Base-by-base conservation (phyloP, 1,284 basidiomycete genomes). In the Sanghuangporus sanghuang region DNA sequence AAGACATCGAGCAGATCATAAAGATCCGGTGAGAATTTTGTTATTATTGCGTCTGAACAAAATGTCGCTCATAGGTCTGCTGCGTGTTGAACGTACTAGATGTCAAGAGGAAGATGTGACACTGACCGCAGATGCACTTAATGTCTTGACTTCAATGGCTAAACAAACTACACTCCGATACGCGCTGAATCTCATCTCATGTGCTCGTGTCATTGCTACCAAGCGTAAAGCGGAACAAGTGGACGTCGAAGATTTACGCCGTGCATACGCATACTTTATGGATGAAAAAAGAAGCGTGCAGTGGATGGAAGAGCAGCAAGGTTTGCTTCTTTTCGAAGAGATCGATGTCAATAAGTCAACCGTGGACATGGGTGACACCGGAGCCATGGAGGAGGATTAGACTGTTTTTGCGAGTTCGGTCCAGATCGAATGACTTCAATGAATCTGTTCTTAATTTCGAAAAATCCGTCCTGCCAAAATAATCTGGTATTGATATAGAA, bases 91-190 rank as follows among this genome's bases (percentile, higher is more conserved):
- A 42, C n/a, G 8, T 46, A 7, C 6, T 70, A 94, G 94, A 66
- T 95, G 93, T 68, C 89, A 96, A 75, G 96, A 99, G 75, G 96
- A 99, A 76, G 96, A 99, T 70, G 96, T 98, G 9, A 85, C 85
- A n/a, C 81, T 98, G 27, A 82, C 87, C 2, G 71, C 83, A 1
- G 89, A 90, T 40, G 95, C 95, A 0, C 75, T 89, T 38, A 81
- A 83, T 44, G 89, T 95, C 18, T 80, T 98, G 35, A 92, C 92
- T 1, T 84, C 86, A 3, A 96, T 98, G 86, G 93, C 93, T 0
- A 77, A 80, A 65, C 86, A 94, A 70, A 96, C 95, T 2, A 94
- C 92, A 0, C 79, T 95, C 49, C 87, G 95, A 61, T 98, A 97
- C 71, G 89, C 93, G 0, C 84, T 97, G 64, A 96, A 98, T 77